Base-by-base conservation (phyloP, 2,329 filamentous ascomycete species). In the Cladophialophora exuberans region DNA sequence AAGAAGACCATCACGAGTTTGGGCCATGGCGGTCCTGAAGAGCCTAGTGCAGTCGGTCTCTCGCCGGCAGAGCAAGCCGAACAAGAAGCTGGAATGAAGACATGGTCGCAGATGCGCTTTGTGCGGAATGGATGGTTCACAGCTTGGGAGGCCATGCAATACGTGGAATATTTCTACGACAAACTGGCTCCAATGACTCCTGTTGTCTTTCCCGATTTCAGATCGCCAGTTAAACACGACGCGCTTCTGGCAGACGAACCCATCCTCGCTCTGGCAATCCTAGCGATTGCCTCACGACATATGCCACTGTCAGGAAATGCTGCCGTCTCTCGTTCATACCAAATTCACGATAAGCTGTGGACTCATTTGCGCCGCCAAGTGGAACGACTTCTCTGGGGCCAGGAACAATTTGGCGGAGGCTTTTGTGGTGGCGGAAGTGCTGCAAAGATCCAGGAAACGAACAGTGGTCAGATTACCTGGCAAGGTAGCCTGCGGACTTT, bases 91-190 rank as follows among this genome's bases (percentile, higher is more conserved):
- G 92, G 92, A 0, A 75, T 96, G 56, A 86, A 84, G 65, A 88
- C 90, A n/a, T 99, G 94, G 94, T 85, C 87, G 1, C 81, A 90
- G 60, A 92, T 97, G 70, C 86, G 92, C 38, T 97, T 97, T 69
- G 93, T 97, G n/a, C 86, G 91, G 50, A 91, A 91, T 6, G 94
- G 94, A 7, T 97, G 93, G 93, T 94, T 99, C 70, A 96, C 91
- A 0, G 89, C 93, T 0, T 85, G 89, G 62, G 94, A 99, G 72
- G 93, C 90, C 18, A 92, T 97, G 70, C 86, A 87, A 38, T 97
- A 97, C 67, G 89, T 99, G 60, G 87, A 92, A 69, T 97, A 97
- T 73, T 97, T 97, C 73, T 97, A 97, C 74, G 85, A 88, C 64
- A 90, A 91, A 65, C 81, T 97, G 6, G 93, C 91, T 1, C 93